Base-by-base conservation (phyloP, 805 yeast genomes). In the Teunomyces pallodes region DNA sequence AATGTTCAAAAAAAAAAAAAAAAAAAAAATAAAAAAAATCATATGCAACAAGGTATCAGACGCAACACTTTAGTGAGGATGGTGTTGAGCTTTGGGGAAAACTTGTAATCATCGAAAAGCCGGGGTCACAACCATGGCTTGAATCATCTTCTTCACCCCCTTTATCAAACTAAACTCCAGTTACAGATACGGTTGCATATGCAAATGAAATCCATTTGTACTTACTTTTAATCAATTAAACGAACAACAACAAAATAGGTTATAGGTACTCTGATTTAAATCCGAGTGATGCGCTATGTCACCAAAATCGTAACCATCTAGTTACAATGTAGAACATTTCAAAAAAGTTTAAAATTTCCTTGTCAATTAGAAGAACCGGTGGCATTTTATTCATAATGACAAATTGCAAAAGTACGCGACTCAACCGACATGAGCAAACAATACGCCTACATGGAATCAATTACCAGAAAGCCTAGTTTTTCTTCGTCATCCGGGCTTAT, bases 41-140 rank as follows among this genome's bases (percentile, higher is more conserved):
- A 38, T 38, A 38, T 38, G 41, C 41, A 24, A 26, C 41, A 24
- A 26, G 39, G 27, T 36, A n/a, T 36, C 26, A 17, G 39, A 36
- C 26, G 39, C 27, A 17, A 20, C 35, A 32, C 13, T 32, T 32
- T 32, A 32, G 35, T 32, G 13, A 32, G 9, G 14, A 32, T 32
- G 35, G 35, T 32, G 35, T 16, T 13, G 35, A 20, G 39, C 26
- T 9, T 36, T 20, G 26, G 28, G 39, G 8, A 4, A 24, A 4
- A 16, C 24, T 5, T 32, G 35, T 32, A 32, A 16, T 32, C 35
- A 32, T 32, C 9, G 17, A 32, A 32, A 7, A n/a, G 14, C 17
- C 35, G 35, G 17, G 35, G 35, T 32, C 35, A 32, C 35, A 32
- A 32, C 35, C 35, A 13, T 32, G 35, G 5, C 35, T 32, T 32